phyloP scores from a whole-genome alignment of 2,329 filamentous ascomycete species.

The Botrytis medusae region DNA sequence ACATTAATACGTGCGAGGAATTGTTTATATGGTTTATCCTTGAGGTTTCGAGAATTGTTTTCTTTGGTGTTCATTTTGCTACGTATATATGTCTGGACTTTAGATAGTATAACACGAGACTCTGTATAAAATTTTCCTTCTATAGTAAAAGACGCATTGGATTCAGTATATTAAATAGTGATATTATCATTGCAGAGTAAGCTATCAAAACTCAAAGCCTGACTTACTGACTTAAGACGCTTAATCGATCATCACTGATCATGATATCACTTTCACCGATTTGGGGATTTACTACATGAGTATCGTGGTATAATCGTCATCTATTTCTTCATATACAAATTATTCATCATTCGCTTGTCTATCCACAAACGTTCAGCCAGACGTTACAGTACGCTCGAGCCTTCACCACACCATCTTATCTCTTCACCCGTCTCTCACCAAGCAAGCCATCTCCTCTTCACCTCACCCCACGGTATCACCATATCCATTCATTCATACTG shows the following conservation, averaged over 20 bases:
- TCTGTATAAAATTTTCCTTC: neutral
- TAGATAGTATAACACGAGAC: neutral
- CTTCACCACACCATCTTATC: neutral
- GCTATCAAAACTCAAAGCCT: neutral
- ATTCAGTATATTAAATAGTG: neutral
- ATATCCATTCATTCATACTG: neutral
- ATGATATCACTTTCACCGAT: neutral
- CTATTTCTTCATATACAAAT: neutral
- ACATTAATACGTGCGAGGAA: neutral
- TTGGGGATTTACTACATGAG: neutral
- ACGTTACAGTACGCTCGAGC: conserved; percentile 12
- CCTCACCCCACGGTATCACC: neutral
- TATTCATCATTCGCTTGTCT: neutral
- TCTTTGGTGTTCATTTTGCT: neutral
- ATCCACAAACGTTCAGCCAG: neutral
- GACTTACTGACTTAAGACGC: neutral
- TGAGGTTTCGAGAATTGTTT: neutral
- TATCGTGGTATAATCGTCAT: neutral
- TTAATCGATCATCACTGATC: neutral
- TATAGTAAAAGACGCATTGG: fast-evolving
- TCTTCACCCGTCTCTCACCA: neutral
- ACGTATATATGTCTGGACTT: neutral
- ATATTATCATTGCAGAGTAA: too few relatives aligned
- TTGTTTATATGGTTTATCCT: conserved; percentile 2
- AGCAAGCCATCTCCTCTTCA: neutral